Conservation (phyloP, 495 filamentous ascomycete species). For the Xylaria grammica region DNA sequence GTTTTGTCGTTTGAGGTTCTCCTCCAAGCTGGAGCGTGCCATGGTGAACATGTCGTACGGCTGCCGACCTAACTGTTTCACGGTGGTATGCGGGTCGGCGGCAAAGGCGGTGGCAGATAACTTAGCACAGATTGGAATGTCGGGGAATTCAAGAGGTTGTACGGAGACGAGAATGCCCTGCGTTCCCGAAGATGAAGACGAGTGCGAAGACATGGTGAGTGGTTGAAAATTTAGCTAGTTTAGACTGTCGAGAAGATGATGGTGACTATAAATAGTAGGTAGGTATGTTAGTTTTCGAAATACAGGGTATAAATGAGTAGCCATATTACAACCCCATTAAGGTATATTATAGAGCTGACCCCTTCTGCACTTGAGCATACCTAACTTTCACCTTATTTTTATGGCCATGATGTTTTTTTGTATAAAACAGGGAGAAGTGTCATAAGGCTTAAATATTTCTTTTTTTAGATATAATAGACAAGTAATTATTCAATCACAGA, state of each 20-base stretch:
- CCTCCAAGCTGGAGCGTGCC: slow-evolving; percentile 9
- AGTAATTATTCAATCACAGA: no score
- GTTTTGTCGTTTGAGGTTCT: slow-evolving; percentile 23
- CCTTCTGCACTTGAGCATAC: no score
- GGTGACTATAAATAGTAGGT: neutral
- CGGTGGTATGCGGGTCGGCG: slow-evolving; percentile 26
- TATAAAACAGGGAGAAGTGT: no score
- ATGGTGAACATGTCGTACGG: slow-evolving; percentile 27
- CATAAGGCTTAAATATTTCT: no score
- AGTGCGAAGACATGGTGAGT: neutral
- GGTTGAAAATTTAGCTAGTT: neutral
- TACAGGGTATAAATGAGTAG: no score
- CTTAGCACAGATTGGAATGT: slow-evolving; percentile 20
- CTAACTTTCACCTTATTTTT: no score
- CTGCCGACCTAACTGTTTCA: slow-evolving; percentile 25
- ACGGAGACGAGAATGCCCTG: slow-evolving; percentile 7
- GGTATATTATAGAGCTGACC: no score
- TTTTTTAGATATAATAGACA: no score
- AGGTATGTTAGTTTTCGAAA: no score
- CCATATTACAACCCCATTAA: no score
- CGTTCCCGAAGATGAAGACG: neutral
- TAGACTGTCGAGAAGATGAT: neutral
- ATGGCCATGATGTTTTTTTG: no score
- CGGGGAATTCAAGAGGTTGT: slow-evolving; percentile 22
- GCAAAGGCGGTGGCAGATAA: slow-evolving; percentile 24